phyloP scores from a whole-genome alignment of 495 filamentous ascomycete genomes.

The Stereocaulon alpinum region DNA sequence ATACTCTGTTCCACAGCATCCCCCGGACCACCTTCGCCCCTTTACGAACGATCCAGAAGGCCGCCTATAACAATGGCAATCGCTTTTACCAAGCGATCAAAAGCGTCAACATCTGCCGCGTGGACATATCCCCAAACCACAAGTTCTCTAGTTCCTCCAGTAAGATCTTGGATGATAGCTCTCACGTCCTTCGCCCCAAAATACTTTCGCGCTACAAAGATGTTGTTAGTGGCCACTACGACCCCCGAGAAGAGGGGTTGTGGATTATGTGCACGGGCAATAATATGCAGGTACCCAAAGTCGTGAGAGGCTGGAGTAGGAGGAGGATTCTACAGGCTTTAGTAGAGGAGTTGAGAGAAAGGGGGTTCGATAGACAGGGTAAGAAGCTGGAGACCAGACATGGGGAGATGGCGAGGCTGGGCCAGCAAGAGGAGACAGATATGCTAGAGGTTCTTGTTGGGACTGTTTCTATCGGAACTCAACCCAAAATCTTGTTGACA shows the following conservation, averaged over 20 bases:
- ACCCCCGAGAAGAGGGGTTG: conserved; percentile 20
- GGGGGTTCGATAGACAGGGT: conserved; percentile 48
- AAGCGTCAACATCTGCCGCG: conserved; percentile 8
- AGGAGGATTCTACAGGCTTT: conserved; percentile 46
- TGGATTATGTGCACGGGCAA: conserved; percentile 26
- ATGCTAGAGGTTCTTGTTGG: conserved; percentile 4
- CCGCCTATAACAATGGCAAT: neutral
- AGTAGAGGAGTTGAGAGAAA: conserved; percentile 40
- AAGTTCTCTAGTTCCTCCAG: neutral
- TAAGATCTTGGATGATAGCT: conserved; percentile 10
- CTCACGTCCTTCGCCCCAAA: conserved; percentile 22
- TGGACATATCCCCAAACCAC: conserved; percentile 6
- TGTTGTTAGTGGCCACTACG: neutral
- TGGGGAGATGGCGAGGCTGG: neutral
- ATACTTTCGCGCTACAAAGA: conserved; percentile 2
- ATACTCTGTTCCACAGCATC: neutral
- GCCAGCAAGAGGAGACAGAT: neutral
- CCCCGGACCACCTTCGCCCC: neutral
- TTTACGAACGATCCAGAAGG: neutral
- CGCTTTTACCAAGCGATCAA: neutral
- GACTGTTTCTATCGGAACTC: conserved; percentile 4
- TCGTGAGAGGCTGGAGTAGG: conserved; percentile 43
- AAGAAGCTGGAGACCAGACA: conserved; percentile 13
- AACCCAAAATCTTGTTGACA: neutral
- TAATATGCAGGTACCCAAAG: conserved; percentile 26